Conservation (phyloP, 2,329 filamentous ascomycete species). For the Clathrospora elynae region DNA sequence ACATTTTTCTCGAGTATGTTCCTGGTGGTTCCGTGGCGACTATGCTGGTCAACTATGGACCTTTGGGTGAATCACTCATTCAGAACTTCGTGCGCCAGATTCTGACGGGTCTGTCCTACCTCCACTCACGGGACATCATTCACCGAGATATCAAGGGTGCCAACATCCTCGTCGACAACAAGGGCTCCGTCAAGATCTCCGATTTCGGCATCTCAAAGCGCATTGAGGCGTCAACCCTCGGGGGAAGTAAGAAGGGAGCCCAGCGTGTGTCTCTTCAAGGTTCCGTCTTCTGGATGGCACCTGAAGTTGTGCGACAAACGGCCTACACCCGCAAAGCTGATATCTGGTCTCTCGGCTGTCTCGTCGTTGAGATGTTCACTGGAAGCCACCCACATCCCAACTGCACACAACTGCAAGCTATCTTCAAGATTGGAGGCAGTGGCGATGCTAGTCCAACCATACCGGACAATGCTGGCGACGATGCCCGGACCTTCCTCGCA, state of each 20-base stretch:
- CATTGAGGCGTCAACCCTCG: conserved; percentile 84
- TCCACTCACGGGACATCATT: conserved; percentile 94
- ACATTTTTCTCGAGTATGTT: conserved; percentile 99
- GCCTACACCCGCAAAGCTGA: conserved; percentile 98
- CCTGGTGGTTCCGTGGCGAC: conserved; percentile 96
- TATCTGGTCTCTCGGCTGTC: conserved; percentile 95
- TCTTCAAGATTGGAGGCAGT: conserved; percentile 92
- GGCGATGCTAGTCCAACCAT: conserved; percentile 85
- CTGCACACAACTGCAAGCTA: conserved; percentile 94
- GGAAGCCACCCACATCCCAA: conserved; percentile 95
- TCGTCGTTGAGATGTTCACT: conserved; percentile 99
- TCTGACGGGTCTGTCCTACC: conserved; percentile 85
- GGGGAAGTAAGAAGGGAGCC: conserved; percentile 39
- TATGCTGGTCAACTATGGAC: conserved; percentile 98
- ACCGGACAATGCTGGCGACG: conserved; percentile 81
- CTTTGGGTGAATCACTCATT: conserved; percentile 88
- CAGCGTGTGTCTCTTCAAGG: conserved; percentile 81
- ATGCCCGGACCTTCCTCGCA: conserved; percentile 80
- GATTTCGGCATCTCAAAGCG: conserved; percentile 99
- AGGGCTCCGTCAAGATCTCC: conserved; percentile 98
- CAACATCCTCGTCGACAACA: conserved; percentile 98
- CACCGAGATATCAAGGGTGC: conserved; percentile 99
- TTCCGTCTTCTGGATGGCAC: conserved; percentile 99
- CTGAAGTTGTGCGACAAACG: conserved; percentile 96
- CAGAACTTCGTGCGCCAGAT: conserved; percentile 98